Evolutionary conservation across 2,329 filamentous ascomycete species (phyloP), one percentile per base, ranked within the genome.

Genomic region (Corinectria fuckeliana): DNA sequence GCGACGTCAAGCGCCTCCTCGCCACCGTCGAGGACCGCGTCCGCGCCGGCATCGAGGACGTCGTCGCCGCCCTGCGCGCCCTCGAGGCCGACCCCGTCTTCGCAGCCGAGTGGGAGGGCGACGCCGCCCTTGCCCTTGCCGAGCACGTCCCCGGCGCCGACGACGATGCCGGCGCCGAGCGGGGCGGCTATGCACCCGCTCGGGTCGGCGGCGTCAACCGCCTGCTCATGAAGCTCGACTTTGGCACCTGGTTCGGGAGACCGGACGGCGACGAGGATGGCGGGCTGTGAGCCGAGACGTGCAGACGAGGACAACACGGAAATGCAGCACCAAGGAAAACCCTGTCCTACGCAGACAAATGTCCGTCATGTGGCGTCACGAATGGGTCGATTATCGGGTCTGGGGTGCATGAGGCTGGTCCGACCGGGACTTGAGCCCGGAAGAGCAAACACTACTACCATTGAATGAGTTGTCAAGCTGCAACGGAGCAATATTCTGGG

Each of bases 191-290:
- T 73, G 82, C 88, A 26, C 90, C 92, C 1, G 83, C 86, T 62
- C 87, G 90, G 60, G 85, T 92, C 3, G 91, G 91, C 0, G 91
- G 92, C 1, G 87, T 97, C 44, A 92, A 97, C 77, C 82, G 91
- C 58, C 76, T 97, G 72, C 76, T 97, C 72, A 96, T 97, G 92
- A 97, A 97, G 80, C 79, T 97, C 68, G 93, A 97, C 71, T 87
- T 87, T 74, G 85, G 85, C 18, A 82, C 77, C 53, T 87, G 84
- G 85, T 82, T 85, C 63, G 79, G 74, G 5, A 71, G 74, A 30
- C 59, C 66, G 51, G 69, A 69, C 44, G 68, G 69, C n/a, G 64
- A 65, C 49, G 50, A 65, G 5, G 57, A 58, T 48, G 36, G 60
- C n/a, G 56, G n/a, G 32, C 8, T 49, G 38, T 54, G 26, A 54